These are phyloP conservation scores for Podospora conica DNA, from an alignment of 495 filamentous ascomycete species.

Conservation along the genomic window DNA sequence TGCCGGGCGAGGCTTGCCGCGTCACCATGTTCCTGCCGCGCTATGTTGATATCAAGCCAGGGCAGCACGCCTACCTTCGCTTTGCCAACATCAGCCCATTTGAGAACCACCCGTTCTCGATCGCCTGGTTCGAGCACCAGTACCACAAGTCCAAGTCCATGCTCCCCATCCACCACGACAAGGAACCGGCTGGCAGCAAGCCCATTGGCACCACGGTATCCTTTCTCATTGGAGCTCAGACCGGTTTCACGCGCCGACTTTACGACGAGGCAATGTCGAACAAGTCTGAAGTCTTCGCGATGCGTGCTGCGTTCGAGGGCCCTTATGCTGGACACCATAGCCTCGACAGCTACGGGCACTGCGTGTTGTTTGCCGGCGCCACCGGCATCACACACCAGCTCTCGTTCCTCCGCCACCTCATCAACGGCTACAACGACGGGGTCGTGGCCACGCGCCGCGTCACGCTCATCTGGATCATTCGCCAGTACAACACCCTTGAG, in stretches of 20 bases:
- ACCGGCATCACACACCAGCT: constrained; percentile 94
- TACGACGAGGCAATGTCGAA: constrained; percentile 45
- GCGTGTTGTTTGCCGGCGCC: constrained; percentile 84
- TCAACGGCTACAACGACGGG: constrained; percentile 64
- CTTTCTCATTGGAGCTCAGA: constrained; percentile 76
- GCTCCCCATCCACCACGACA: constrained; percentile 27
- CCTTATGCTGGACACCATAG: constrained; percentile 79
- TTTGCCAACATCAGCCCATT: constrained; percentile 67
- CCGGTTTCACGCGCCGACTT: constrained; percentile 79
- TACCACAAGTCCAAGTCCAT: constrained; percentile 15
- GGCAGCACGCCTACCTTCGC: constrained; percentile 84
- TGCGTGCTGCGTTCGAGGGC: constrained; percentile 63
- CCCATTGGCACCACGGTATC: constrained; percentile 37
- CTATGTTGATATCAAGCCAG: constrained; percentile 70
- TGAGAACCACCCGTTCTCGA: constrained; percentile 90
- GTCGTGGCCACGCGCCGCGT: constrained; percentile 74
- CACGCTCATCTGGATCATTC: constrained; percentile 85
- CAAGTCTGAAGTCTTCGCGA: constrained; percentile 18
- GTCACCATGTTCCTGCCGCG: constrained; percentile 77
- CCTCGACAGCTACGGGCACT: constrained; percentile 84
- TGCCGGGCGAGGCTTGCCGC: constrained; percentile 76
- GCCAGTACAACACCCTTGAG: constrained; percentile 77
- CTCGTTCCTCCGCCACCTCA: constrained; percentile 75
- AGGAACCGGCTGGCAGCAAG: constrained; percentile 19
- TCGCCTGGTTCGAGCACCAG: constrained; percentile 68